Evolutionary conservation across 805 yeast genomes (phyloP).

Genomic region (Teunomyces lycoperdinae): DNA sequence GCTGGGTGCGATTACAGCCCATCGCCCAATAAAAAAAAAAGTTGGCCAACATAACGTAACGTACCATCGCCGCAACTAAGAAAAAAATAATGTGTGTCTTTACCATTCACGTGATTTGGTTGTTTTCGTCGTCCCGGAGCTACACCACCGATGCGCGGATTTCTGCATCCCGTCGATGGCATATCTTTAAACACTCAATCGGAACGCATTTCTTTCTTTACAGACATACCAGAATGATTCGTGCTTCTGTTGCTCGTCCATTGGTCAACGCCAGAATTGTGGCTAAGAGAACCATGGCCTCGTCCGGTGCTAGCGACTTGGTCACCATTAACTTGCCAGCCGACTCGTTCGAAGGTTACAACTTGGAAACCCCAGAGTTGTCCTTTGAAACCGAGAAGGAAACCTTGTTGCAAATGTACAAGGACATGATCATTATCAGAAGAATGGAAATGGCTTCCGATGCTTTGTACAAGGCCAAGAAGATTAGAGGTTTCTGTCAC

Average conservation of each 20-base stretch:
- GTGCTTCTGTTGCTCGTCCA: slow-evolving; percentile 16
- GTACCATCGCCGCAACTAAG: too few species aligned
- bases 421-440: slow-evolving; percentile 90
- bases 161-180: slow-evolving; percentile 15
- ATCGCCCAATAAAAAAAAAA: too few species aligned
- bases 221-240: slow-evolving; percentile 12
- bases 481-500: slow-evolving; percentile 98
- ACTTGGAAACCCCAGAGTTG: slow-evolving; percentile 66
- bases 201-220: slow-evolving; percentile 2
- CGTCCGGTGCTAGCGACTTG: slow-evolving; percentile 30
- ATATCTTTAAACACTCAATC: slow-evolving; percentile 12
- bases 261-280: slow-evolving; percentile 11
- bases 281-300: slow-evolving; percentile 37
- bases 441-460: slow-evolving; percentile 99
- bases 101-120: not conserved
- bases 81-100: not conserved
- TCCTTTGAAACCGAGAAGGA: slow-evolving; percentile 77
- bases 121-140: not conserved
- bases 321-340: slow-evolving; percentile 67
- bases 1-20: too few species aligned
- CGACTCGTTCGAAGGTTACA: slow-evolving; percentile 80
- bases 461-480: slow-evolving; percentile 96
- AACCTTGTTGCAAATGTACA: slow-evolving; percentile 85
- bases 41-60: too few species aligned
- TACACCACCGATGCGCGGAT: slow-evolving; percentile 9